Evolutionary conservation across 441 rosid species (phyloP).

Genomic region (Mallotus repandus): DNA sequence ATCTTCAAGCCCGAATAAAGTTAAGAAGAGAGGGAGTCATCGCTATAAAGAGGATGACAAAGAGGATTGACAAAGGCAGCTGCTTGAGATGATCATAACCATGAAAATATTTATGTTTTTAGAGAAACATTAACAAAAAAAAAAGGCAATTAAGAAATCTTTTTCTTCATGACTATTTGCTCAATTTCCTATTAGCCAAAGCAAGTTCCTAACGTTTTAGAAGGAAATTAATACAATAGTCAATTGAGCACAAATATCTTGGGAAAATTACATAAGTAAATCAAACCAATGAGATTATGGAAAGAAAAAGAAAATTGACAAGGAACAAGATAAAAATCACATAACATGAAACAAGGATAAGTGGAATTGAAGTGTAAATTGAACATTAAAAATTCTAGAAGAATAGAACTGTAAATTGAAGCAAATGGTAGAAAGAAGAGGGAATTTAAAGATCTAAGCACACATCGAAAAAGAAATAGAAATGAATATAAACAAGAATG

Average conservation of each 20-base stretch:
- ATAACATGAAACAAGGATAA: background rate
- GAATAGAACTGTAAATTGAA: background rate
- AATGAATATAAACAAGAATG: background rate
- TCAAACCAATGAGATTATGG: background rate
- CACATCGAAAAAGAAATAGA: background rate
- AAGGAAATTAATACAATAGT: constrained; percentile 1
- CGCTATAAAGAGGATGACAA: no score
- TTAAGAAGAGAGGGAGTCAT: constrained; percentile 88
- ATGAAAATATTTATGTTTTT: no score
- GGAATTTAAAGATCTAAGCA: constrained; percentile 14
- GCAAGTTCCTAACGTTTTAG: background rate
- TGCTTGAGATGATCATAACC: no score
- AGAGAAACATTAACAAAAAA: background rate
- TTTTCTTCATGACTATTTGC: background rate
- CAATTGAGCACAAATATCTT: constrained; percentile 8
- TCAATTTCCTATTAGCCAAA: background rate
- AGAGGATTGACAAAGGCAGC: no score
- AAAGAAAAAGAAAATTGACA: background rate
- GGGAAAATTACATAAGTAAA: background rate
- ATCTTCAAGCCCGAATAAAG: constrained; percentile 83
- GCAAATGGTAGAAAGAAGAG: background rate
- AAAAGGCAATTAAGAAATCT: background rate
- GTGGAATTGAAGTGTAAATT: background rate
- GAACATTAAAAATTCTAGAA: no score
- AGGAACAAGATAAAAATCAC: background rate